Evolutionary conservation across 2,329 filamentous ascomycete species (phyloP).

Genomic region (Fusarium keratoplasticum): DNA sequence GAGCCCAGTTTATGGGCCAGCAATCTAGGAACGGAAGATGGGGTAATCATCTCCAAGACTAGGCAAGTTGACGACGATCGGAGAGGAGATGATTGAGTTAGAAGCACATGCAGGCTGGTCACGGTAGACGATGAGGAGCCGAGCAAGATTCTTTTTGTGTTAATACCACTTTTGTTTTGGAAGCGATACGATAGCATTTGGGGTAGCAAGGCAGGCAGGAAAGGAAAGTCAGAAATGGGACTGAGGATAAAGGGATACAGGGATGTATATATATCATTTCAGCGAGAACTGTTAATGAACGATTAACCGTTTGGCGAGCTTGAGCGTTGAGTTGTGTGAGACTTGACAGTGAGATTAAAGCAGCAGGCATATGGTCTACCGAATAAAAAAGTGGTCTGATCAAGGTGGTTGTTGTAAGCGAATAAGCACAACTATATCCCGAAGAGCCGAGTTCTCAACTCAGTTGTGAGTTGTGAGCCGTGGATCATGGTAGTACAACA

Average conservation of each 20-base stretch:
- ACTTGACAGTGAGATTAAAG: neutral
- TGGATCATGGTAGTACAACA: neutral
- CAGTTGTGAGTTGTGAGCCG: neutral
- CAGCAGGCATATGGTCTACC: neutral
- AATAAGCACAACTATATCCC: neutral
- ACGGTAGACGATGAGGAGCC: neutral
- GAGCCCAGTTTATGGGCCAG: conserved; percentile 55
- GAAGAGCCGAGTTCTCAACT: neutral
- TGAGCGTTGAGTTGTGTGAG: neutral
- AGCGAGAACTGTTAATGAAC: neutral
- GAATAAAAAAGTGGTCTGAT: neutral
- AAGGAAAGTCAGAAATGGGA: conserved; percentile 2
- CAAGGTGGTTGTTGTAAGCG: neutral
- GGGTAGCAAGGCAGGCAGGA: conserved; percentile 2
- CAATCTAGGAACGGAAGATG: conserved; percentile 55
- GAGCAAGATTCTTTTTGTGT: conserved; percentile 6
- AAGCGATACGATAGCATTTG: conserved; percentile 7
- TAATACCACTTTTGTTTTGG: conserved; percentile 19
- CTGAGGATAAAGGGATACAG: neutral
- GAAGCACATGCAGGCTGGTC: neutral
- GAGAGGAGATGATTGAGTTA: neutral
- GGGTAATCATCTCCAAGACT: conserved; percentile 59
- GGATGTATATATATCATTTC: neutral
- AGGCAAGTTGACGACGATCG: conserved; percentile 1
- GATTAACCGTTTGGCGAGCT: neutral